These are phyloP conservation scores for Colletotrichum musicola DNA, from an alignment of 2,329 filamentous ascomycete species.

Conservation along the genomic window DNA sequence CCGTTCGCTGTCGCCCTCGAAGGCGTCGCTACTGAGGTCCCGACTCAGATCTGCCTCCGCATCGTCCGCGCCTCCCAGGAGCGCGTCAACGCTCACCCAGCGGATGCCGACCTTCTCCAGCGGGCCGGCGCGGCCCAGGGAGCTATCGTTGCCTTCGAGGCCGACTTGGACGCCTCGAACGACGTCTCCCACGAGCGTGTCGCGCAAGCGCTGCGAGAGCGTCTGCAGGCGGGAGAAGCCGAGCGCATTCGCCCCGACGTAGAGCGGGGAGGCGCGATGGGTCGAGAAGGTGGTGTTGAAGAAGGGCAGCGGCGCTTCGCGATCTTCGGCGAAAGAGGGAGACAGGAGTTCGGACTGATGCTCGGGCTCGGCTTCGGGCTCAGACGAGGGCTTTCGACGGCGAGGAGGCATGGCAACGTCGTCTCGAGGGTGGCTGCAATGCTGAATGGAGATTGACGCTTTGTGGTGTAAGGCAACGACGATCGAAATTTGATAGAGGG, in stretches of 20 bases:
- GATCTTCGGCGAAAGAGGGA: slow-evolving; percentile 27
- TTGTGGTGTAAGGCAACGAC: background rate
- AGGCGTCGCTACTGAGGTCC: slow-evolving; percentile 24
- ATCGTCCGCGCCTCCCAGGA: slow-evolving; percentile 47
- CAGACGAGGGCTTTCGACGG: slow-evolving; percentile 15
- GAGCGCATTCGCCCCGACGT: slow-evolving; percentile 57
- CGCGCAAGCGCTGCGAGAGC: slow-evolving; percentile 63
- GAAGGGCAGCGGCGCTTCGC: slow-evolving; percentile 55
- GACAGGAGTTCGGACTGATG: slow-evolving; percentile 3
- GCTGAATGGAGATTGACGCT: background rate
- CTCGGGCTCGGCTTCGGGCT: slow-evolving; percentile 11
- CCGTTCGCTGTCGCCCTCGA: slow-evolving; percentile 14
- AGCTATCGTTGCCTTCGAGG: slow-evolving; percentile 54
- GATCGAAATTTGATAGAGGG: too few relatives aligned
- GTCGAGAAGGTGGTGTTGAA: slow-evolving; percentile 71
- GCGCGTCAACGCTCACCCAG: slow-evolving; percentile 55
- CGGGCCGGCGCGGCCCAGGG: slow-evolving; percentile 55
- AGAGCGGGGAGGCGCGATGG: slow-evolving; percentile 67
- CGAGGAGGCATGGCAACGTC: slow-evolving; percentile 15
- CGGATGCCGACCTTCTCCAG: slow-evolving; percentile 62
- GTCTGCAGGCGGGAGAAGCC: slow-evolving; percentile 53
- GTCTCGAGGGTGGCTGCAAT: background rate
- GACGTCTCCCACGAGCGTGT: slow-evolving; percentile 68
- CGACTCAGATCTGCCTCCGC: slow-evolving; percentile 19
- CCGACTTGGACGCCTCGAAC: slow-evolving; percentile 71